Base-by-base conservation (phyloP, 176 grass and related monocot species). In the Oryza rufipogon region DNA sequence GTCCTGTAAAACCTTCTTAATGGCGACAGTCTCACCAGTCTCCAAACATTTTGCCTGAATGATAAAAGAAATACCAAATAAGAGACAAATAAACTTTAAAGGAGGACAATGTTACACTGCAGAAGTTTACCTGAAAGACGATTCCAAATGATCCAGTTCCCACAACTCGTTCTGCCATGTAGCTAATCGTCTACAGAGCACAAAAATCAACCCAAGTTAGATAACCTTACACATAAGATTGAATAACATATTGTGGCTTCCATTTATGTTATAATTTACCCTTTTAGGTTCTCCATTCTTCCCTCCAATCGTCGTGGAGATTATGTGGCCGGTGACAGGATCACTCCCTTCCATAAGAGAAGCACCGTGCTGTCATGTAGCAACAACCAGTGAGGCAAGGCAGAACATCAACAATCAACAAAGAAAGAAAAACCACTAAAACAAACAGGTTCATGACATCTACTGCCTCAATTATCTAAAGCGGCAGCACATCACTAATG, bases 1-100 rank as follows among this genome's bases (percentile, higher is more conserved):
- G 82, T 98, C 95, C 71, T 98, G 95, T 66, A 98, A 88, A 81
- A 98, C 95, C 80, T 98, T 98, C 69, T 98, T 98, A 73, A 98
- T 97, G 2, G 92, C 95, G 23, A 97, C 91, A 11, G 90, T 91
- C 63, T 97, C 92, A 46, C 95, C 90, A 45, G 92, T 97, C 75
- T 98, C 95, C 87, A 98, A 88, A 81, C 92, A 98, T 85, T 91
- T 98, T 47, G 95, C 95, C 95, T 98, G 58, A 14, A 89, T 80
- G 58, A 88, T 42, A 63, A 71, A 82, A 39, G 20, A 70, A 64
- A 20, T 22, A 77, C 16, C 19, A 73, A 51, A 38, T 44, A 14
- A 81, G 38, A 67, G 19, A 46, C 10, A 30, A 12, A 6, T 20
- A 20, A 64, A 23, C 5, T 68, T 63, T 63, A 23, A 54, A 76